phyloP scores from a whole-genome alignment of 2,329 filamentous ascomycete genomes.

The Colletotrichum godetiae region DNA sequence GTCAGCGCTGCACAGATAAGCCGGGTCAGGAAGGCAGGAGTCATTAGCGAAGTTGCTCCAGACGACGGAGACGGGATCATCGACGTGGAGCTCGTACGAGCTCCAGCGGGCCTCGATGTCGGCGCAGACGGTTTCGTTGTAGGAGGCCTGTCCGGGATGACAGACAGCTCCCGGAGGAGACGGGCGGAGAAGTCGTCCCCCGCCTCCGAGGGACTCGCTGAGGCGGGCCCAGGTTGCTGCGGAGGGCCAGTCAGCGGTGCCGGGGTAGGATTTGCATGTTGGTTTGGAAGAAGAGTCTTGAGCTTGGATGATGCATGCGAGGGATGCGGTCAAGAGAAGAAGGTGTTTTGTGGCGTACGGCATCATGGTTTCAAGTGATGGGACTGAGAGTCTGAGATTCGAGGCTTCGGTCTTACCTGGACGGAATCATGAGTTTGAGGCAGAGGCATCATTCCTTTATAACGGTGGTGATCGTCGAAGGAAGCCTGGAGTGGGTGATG shows the following conservation, averaged over 20 bases:
- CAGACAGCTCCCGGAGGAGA: constrained; percentile 58
- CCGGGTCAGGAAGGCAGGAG: constrained; percentile 58
- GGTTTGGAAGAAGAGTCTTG: background rate
- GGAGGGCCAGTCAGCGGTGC: constrained; percentile 59
- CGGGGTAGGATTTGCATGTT: constrained; percentile 60
- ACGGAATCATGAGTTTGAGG: background rate
- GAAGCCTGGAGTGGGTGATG: background rate
- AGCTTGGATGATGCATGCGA: background rate
- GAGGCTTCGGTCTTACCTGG: background rate
- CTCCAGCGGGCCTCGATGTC: constrained; percentile 17
- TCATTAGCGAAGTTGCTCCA: constrained; percentile 60
- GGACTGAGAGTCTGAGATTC: background rate
- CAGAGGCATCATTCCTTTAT: background rate
- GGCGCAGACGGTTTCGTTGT: constrained; percentile 46
- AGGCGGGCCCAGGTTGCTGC: constrained; percentile 56
- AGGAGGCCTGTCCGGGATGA: constrained; percentile 49
- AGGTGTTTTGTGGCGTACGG: background rate
- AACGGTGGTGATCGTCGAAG: background rate
- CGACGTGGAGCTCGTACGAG: constrained; percentile 46
- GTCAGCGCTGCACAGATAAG: constrained; percentile 45
- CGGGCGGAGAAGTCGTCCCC: constrained; percentile 51
- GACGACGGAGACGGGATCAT: constrained; percentile 47
- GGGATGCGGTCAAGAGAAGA: background rate
- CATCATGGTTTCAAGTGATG: background rate
- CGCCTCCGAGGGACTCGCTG: constrained; percentile 55